Percentiles rank a stretch among this genome's conserved stretches.
phyloP scores from a whole-genome alignment of 2,329 filamentous ascomycete species.

The Chaetomium sp. region DNA sequence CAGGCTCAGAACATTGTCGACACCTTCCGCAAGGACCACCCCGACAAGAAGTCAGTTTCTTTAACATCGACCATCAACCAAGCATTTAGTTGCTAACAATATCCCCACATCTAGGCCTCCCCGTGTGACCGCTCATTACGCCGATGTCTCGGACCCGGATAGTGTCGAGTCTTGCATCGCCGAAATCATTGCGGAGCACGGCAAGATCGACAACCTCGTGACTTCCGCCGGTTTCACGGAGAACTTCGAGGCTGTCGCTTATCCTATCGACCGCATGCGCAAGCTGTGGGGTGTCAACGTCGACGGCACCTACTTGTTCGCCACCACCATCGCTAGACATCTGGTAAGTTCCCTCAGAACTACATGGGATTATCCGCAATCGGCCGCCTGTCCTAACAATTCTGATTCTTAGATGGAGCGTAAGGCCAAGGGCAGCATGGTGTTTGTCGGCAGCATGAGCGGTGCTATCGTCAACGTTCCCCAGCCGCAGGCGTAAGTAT shows the following conservation, averaged over 20 bases:
- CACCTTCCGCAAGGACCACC: conserved; percentile 73
- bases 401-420: conserved; percentile 54
- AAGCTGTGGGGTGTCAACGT: conserved; percentile 95
- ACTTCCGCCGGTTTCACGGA: conserved; percentile 96
- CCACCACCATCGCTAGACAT: conserved; percentile 77
- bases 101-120: conserved; percentile 50
- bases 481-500: conserved; percentile 69
- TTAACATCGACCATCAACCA: too few species aligned
- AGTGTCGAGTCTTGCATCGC: conserved; percentile 70
- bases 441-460: conserved; percentile 94
- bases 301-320: conserved; percentile 84
- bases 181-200: conserved; percentile 64
- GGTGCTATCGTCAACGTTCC: conserved; percentile 91
- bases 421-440: conserved; percentile 73
- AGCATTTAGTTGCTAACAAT: neutral
- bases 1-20: conserved; percentile 69
- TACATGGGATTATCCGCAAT: too few species aligned
- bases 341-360: conserved; percentile 34
- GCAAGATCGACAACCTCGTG: conserved; percentile 83
- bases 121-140: conserved; percentile 82
- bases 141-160: conserved; percentile 74
- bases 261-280: conserved; percentile 83
- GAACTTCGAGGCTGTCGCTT: conserved; percentile 87
- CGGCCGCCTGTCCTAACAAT: too few species aligned
- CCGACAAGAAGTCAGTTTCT: conserved; percentile 55